Evolutionary conservation across 2,329 filamentous ascomycete genomes (phyloP).

Genomic region (Aspergillus felis): DNA sequence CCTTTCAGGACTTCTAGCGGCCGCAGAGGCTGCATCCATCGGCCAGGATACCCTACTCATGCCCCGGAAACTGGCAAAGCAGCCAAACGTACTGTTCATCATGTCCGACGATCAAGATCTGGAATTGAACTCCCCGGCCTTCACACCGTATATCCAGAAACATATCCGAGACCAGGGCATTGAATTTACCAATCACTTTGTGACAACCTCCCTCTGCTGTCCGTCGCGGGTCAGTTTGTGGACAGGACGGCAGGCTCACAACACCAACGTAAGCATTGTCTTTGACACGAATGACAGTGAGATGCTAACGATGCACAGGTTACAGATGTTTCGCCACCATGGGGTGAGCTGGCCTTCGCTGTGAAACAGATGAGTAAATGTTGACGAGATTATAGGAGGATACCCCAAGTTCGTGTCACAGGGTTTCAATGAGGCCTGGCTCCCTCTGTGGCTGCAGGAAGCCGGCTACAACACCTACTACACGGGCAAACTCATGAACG

Average conservation of each 20-base stretch:
- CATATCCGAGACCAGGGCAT: slow-evolving; percentile 58
- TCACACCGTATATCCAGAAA: slow-evolving; percentile 56
- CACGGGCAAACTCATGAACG: slow-evolving; percentile 55
- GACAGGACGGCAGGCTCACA: slow-evolving; percentile 65
- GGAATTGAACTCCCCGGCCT: slow-evolving; percentile 57
- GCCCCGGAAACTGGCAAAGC: slow-evolving; percentile 4
- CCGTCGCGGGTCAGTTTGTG: slow-evolving; percentile 62
- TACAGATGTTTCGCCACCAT: slow-evolving; percentile 54
- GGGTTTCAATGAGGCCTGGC: slow-evolving; percentile 49
- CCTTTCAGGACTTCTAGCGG: slow-evolving; percentile 13
- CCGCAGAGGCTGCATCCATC: slow-evolving; percentile 8
- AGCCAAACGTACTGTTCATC: slow-evolving; percentile 62
- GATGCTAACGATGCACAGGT: neutral
- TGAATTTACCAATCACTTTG: slow-evolving; percentile 60
- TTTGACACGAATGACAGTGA: neutral
- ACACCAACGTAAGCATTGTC: slow-evolving; percentile 56
- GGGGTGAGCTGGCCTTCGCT: slow-evolving; percentile 36
- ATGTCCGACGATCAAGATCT: slow-evolving; percentile 66
- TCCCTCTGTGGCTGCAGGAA: slow-evolving; percentile 51
- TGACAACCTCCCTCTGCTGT: slow-evolving; percentile 64
- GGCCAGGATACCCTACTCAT: slow-evolving; percentile 11
- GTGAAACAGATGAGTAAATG: neutral
- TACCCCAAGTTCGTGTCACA: slow-evolving; percentile 51
- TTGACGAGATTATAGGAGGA: slow-evolving; percentile 20
- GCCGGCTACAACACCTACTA: slow-evolving; percentile 53